Conservation (phyloP, 2,329 filamentous ascomycete species). For the Orbilia blumenaviensis region DNA sequence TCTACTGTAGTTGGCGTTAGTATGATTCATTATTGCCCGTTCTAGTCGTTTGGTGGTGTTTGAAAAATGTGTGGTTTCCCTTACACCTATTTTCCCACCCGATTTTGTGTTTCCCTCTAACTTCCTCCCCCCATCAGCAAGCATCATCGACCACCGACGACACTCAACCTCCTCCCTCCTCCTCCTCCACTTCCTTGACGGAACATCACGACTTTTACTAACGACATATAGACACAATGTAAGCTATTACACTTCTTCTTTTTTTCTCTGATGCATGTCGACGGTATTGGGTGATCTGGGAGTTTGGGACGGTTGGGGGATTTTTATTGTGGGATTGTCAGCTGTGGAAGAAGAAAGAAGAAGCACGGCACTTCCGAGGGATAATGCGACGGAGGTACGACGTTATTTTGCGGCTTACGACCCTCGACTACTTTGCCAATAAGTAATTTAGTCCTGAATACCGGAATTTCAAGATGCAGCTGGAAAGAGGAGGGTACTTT, state of each 20-base stretch:
- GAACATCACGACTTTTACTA: conserved; percentile 37
- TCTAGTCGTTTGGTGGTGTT: background rate
- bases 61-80: conserved; percentile 26
- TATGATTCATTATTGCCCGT: conserved; percentile 39
- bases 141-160: conserved; percentile 38
- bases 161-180: conserved; percentile 17
- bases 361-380: background rate
- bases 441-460: background rate
- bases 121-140: conserved; percentile 10
- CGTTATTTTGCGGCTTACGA: background rate
- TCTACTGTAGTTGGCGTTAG: background rate
- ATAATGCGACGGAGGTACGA: background rate
- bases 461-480: background rate
- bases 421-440: background rate
- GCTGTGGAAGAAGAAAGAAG: background rate
- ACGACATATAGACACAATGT: conserved; percentile 46
- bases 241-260: background rate
- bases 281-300: conserved; percentile 2
- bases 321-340: conserved; percentile 4
- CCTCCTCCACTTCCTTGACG: conserved; percentile 8
- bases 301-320: conserved; percentile 2
- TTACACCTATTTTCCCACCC: conserved; percentile 12
- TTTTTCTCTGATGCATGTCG: conserved; percentile 1
- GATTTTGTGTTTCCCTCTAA: background rate
- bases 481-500: conserved; percentile 3